phyloP scores from a whole-genome alignment of 257 asterid species.

The Nicotiana noctiflora region DNA sequence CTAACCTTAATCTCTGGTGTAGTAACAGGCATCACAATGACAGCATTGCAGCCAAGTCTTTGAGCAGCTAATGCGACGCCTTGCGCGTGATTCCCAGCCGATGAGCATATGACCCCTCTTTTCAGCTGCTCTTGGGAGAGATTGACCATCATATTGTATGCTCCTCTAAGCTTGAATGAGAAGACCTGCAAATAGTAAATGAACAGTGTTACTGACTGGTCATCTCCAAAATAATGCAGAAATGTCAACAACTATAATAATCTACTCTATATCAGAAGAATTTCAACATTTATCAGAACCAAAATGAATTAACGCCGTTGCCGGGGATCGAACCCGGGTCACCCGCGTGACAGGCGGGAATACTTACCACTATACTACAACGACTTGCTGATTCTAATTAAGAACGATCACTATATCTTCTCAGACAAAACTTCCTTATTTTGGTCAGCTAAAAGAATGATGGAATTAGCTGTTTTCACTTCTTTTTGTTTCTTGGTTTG shows the following conservation, averaged over 20 bases:
- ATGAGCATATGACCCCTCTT: slow-evolving; percentile 83
- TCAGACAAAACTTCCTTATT: no score
- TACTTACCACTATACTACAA: slow-evolving; percentile 62
- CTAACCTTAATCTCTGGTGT: slow-evolving; percentile 89
- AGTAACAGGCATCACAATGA: slow-evolving; percentile 81
- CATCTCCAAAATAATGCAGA: not conserved
- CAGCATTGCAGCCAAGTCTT: slow-evolving; percentile 56
- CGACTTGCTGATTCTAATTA: slow-evolving; percentile 14
- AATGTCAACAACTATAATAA: not conserved
- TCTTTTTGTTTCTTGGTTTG: no score
- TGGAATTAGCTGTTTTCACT: not conserved
- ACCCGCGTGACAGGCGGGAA: slow-evolving; percentile 64
- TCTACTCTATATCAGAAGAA: not conserved
- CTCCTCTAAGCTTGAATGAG: slow-evolving; percentile 92
- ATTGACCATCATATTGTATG: slow-evolving; percentile 95
- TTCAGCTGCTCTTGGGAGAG: slow-evolving; percentile 53
- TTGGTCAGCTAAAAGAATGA: no score
- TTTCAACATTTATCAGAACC: no score
- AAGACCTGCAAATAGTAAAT: slow-evolving; percentile 41
- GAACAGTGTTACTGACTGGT: not conserved
- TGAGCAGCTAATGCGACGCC: slow-evolving; percentile 85
- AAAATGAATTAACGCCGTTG: no score
- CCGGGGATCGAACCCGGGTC: slow-evolving; percentile 23
- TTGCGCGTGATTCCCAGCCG: slow-evolving; percentile 98
- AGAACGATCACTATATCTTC: fast-evolving